Conservation (phyloP, 352 stramenopile genomes). For the Globisporangium rhizosaccharum region DNA sequence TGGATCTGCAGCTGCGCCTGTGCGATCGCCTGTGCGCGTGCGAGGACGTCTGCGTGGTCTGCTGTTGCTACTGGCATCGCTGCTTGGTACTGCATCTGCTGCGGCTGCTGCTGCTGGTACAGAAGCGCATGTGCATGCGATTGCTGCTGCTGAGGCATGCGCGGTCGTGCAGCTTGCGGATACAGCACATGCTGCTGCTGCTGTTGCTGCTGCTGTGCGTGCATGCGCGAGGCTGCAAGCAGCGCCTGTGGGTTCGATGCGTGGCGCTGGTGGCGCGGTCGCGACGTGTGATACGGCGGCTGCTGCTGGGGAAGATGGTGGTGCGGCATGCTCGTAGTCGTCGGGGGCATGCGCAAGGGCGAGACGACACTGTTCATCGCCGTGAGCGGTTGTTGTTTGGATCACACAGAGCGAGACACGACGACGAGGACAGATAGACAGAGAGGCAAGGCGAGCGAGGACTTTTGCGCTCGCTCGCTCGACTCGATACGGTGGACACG, state of each 20-base stretch:
- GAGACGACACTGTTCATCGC: constrained; percentile 18
- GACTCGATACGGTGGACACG: not conserved
- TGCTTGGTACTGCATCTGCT: not conserved
- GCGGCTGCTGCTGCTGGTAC: not conserved
- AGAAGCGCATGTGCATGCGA: not conserved
- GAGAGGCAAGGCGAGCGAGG: no score
- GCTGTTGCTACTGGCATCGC: not conserved
- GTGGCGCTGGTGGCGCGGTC: constrained; percentile 6
- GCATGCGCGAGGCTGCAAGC: constrained; percentile 4
- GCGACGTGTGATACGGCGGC: not conserved
- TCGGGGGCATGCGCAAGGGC: constrained; percentile 12
- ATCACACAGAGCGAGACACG: not conserved
- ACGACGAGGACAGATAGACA: not conserved
- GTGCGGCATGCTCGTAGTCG: constrained; percentile 10
- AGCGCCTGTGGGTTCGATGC: constrained; percentile 1
- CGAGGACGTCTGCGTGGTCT: constrained; percentile 17
- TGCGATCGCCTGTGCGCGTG: constrained; percentile 23
- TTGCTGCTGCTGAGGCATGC: not conserved
- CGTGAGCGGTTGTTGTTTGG: not conserved
- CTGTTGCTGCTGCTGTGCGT: constrained; percentile 2
- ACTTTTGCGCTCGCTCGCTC: not conserved
- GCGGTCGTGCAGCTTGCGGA: not conserved
- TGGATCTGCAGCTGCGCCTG: constrained; percentile 26
- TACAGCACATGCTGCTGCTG: not conserved
- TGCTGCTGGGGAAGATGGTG: not conserved